Evolutionary conservation across 2,329 filamentous ascomycete genomes (phyloP).

Genomic region (Arthrobotrys pseudoclavata): DNA sequence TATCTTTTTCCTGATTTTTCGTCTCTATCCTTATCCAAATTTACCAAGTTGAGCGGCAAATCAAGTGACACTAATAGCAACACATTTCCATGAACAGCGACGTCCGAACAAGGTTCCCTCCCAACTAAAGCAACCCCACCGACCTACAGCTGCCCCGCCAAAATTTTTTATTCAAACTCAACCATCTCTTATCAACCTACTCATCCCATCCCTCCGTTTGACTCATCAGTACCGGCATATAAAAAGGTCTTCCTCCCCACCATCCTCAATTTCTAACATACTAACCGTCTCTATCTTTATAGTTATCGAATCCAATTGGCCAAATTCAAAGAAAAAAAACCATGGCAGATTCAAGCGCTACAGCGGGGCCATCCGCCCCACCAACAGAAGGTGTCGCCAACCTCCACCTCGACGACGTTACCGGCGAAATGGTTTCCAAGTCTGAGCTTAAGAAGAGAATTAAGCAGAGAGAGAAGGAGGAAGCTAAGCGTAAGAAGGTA

Average conservation of each 20-base stretch:
- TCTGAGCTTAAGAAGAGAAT: slow-evolving; percentile 92
- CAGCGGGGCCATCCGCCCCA: slow-evolving; percentile 65
- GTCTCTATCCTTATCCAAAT: not conserved
- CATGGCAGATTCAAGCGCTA: slow-evolving; percentile 60
- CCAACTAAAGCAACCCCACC: not conserved
- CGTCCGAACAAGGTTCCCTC: slow-evolving; percentile 19
- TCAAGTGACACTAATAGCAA: not conserved
- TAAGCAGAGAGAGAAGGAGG: slow-evolving; percentile 87
- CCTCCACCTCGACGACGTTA: slow-evolving; percentile 90
- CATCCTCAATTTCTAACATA: not conserved
- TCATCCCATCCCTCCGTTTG: slow-evolving; percentile 11
- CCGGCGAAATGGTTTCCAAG: slow-evolving; percentile 88
- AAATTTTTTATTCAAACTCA: slow-evolving; percentile 25
- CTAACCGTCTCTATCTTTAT: not conserved
- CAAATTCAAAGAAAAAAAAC: not conserved
- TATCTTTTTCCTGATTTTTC: not conserved
- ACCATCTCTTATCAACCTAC: slow-evolving; percentile 10
- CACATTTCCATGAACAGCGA: not conserved
- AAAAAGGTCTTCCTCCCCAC: slow-evolving; percentile 5
- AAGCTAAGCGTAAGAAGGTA: slow-evolving; percentile 76
- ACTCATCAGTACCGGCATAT: slow-evolving; percentile 36
- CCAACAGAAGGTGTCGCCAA: slow-evolving; percentile 69
- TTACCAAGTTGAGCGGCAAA: not conserved
- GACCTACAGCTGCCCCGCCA: slow-evolving; percentile 35
- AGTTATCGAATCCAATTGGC: not conserved